These are phyloP conservation scores for Xylaria sp. DNA, from an alignment of 2,329 filamentous ascomycete species.

Conservation along the genomic window DNA sequence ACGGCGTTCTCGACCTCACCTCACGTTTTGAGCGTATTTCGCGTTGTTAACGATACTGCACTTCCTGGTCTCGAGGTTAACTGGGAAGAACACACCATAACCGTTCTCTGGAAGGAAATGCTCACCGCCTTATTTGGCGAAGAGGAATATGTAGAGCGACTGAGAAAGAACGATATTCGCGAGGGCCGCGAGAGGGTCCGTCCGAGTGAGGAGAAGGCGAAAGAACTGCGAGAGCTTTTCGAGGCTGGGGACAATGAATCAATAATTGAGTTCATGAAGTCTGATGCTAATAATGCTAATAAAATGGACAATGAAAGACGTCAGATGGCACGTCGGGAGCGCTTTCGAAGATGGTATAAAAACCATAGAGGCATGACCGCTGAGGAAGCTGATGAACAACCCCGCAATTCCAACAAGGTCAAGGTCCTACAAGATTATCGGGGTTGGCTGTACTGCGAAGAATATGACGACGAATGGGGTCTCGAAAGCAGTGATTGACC, in stretches of 20 bases:
- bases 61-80: conserved; percentile 10
- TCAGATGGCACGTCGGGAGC: neutral
- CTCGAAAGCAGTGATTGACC: too few relatives aligned
- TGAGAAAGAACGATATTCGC: neutral
- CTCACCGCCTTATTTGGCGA: conserved; percentile 4
- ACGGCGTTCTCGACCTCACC: conserved; percentile 1
- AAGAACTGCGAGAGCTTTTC: neutral
- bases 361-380: neutral
- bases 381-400: neutral
- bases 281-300: neutral
- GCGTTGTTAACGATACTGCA: neutral
- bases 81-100: conserved; percentile 5
- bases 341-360: neutral
- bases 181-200: neutral
- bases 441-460: too few relatives aligned
- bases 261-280: too few relatives aligned
- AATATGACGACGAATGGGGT: neutral
- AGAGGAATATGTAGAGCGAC: neutral
- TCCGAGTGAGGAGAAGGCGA: too few relatives aligned
- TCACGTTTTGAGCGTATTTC: neutral
- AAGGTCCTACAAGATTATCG: neutral
- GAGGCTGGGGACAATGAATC: neutral
- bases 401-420: neutral
- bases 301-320: neutral
- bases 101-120: conserved; percentile 6